Evolutionary conservation across 768 basidiomycete species (phyloP), one percentile per base, ranked within the genome.

Genomic region (Lactarius sp.): DNA sequence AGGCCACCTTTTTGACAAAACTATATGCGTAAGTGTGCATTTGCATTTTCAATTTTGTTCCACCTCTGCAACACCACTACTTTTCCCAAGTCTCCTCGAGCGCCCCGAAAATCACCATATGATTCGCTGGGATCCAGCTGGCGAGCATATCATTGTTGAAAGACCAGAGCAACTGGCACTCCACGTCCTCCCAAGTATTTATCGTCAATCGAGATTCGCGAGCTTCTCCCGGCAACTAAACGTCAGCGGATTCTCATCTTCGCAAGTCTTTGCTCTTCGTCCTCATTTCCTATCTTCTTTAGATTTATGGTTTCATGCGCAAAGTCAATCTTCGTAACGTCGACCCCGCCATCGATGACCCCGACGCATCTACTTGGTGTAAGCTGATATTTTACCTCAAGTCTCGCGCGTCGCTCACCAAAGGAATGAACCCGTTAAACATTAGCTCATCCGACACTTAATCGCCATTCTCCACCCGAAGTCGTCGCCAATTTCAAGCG

Each of bases 291-390:
- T 58, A 37, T 60, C 69, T 60, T 60, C 33, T 65, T 56, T 65
- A 96, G 94, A 97, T 97, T 77, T 97, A 97, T 79, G 94, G 94
- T 68, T 97, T 94, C 81, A 95, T 95, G 92, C 92, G 94, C 77
- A 95, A 96, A 76, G 91, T 96, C 73, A 95, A 94, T 79, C 81
- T 95, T 70, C 88, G 92, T 74, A 94, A 95, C 77, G 89, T 94
- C 75, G 93, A 95, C 79, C 90, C 91, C 66, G 92, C 90, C 66
- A 94, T 94, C 69, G 90, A 92, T 77, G 94, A 96, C 77, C 93
- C 93, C 66, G 94, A 97, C 78, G 94, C 93, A 14, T 94, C 91
- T 75, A 94, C 93, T 66, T 97, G 94, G 94, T 94, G 93, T 95
- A 79, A 74, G 93, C 84, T 39, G 31, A 42, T 27, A 33, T 20